Conservation (phyloP, 768 basidiomycete species). For the Serendipita sp. region DNA sequence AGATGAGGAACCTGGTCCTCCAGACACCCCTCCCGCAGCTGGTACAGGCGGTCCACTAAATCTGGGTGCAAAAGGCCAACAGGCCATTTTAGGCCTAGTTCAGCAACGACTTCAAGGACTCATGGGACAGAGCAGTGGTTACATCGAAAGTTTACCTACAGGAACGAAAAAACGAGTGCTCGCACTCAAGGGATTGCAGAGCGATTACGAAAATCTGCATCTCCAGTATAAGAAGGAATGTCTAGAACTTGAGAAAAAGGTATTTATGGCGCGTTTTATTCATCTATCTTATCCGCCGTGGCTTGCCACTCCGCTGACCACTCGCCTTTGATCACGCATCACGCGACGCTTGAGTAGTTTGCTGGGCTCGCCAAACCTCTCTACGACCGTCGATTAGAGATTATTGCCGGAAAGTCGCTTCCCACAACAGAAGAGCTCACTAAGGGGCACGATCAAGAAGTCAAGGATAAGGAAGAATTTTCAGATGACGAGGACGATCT, state of each 20-base stretch:
- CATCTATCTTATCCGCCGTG: constrained; percentile 15
- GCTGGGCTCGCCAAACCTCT: constrained; percentile 41
- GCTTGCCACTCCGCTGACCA: not conserved
- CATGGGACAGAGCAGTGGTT: constrained; percentile 84
- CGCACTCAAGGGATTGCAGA: constrained; percentile 87
- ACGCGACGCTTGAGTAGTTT: constrained; percentile 23
- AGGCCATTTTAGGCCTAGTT: constrained; percentile 70
- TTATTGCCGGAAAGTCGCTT: constrained; percentile 61
- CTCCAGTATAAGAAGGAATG: constrained; percentile 92
- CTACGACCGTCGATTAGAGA: constrained; percentile 70
- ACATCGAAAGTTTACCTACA: constrained; percentile 75
- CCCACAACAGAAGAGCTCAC: constrained; percentile 72
- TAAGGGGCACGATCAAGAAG: constrained; percentile 54
- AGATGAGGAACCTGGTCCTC: constrained; percentile 33
- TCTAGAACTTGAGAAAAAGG: constrained; percentile 91
- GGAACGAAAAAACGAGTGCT: constrained; percentile 75
- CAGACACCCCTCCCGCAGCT: constrained; percentile 16
- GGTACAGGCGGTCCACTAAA: constrained; percentile 27
- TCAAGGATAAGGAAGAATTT: constrained; percentile 50
- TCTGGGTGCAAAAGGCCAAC: constrained; percentile 20
- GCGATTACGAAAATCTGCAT: constrained; percentile 79
- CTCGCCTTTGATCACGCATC: not conserved
- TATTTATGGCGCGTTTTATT: constrained; percentile 16
- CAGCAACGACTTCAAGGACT: constrained; percentile 75
- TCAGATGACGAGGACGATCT: constrained; percentile 17